Base-by-base conservation (phyloP, 805 yeast species). In the Metschnikowia anglica region DNA sequence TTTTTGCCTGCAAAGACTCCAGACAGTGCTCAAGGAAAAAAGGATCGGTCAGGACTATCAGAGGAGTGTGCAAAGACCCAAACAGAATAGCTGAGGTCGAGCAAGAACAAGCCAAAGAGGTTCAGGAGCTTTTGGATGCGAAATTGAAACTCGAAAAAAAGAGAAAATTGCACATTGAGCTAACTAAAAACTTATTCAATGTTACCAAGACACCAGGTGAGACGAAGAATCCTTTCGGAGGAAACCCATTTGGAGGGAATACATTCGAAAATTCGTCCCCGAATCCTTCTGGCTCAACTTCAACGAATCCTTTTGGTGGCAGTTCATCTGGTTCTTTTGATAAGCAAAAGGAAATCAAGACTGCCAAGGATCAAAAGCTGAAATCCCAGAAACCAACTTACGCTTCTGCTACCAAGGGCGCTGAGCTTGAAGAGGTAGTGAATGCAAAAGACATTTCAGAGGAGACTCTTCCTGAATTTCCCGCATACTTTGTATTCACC, bases 41-140 rank as follows among this genome's bases (percentile, higher is more conserved):
- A 3, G 96, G 96, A 4, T 70, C 85, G 1, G 70, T 89, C 2
- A 78, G 85, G 51, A 89, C 88, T 21, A 69, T 93, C 39, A 73
- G 97, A 59, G 96, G 91, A 2, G 70, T 90, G 1, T 65, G 73
- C 45, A 79, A 81, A 52, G 88, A 83, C 55, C 79, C 79, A 0
- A 63, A 57, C 9, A 63, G 68, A 40, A 67, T 81, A 34, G 65
- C 65, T 4, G 56, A 65, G 46, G 52, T 76, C 34, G 69, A 58
- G 48, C 58, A 50, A 54, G 74, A 56, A 56, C 61, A 61, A 25
- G 63, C 62, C 7, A 60, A 53, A 1, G 56, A 51, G 4, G 50
- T 58, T 1, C 54, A 57, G 37, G 52, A 68, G 38, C 62, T 68
- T 10, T 62, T 70, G 23, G 75, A 70, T 30, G 65, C 68, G 6